These are phyloP conservation scores for Suhomyces atakaporum DNA, from an alignment of 1,139 yeast species.

Conservation along the genomic window DNA sequence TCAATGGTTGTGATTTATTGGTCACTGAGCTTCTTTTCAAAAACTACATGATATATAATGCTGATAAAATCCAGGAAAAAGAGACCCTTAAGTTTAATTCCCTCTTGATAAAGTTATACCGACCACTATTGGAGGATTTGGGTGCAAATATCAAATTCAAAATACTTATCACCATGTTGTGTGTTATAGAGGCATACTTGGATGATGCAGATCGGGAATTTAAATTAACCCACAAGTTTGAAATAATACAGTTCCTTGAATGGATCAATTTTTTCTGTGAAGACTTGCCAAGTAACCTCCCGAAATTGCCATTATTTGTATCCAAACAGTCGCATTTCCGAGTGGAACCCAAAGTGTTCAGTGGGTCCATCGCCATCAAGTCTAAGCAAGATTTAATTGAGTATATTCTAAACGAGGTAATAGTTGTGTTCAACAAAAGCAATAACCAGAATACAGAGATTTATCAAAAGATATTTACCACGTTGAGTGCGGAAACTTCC, in stretches of 20 bases:
- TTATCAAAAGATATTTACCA: conserved; percentile 4
- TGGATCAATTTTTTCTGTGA: conserved; percentile 17
- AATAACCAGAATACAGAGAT: conserved; percentile 8
- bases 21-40: conserved; percentile 22
- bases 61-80: conserved; percentile 18
- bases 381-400: conserved; percentile 9
- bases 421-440: conserved; percentile 5
- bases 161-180: conserved; percentile 14
- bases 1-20: conserved; percentile 15
- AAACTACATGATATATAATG: conserved; percentile 32
- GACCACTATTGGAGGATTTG: conserved; percentile 35
- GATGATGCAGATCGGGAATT: background rate
- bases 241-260: conserved; percentile 21
- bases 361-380: conserved; percentile 3
- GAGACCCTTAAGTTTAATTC: conserved; percentile 28
- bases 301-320: conserved; percentile 2
- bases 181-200: conserved; percentile 6
- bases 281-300: conserved; percentile 3
- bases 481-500: background rate
- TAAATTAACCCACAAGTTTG: conserved; percentile 11
- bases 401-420: conserved; percentile 7
- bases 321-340: background rate
- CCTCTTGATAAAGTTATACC: conserved; percentile 32
- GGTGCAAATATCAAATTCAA: conserved; percentile 25
- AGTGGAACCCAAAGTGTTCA: conserved; percentile 2